These are phyloP conservation scores for Solanum paucissectum DNA, from an alignment of 257 asterid species.

Conservation along the genomic window DNA sequence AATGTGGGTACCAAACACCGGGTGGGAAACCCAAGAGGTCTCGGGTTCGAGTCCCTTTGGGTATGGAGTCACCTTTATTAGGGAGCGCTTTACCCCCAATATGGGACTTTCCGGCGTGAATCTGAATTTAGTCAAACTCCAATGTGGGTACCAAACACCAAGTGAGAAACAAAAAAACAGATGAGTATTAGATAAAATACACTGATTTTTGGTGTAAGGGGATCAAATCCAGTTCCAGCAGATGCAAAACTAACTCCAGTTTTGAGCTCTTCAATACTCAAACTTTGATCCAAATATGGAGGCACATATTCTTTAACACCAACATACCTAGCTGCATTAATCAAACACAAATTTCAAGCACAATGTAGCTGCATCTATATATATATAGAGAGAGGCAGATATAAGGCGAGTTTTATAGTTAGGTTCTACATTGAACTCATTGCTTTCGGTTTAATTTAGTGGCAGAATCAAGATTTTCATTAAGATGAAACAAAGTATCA, in stretches of 20 bases:
- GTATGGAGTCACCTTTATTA: too few species aligned
- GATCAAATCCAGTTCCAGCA: conserved; percentile 83
- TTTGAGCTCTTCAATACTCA: conserved; percentile 35
- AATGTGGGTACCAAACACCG: too few species aligned
- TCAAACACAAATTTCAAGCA: not conserved
- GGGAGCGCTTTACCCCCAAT: too few species aligned
- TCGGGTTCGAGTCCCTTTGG: too few species aligned
- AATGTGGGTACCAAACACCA: too few species aligned
- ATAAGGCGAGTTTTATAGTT: too few species aligned
- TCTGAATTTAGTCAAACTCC: too few species aligned
- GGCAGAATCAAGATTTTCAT: not conserved
- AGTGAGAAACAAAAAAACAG: too few species aligned
- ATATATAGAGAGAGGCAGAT: not conserved
- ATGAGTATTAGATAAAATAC: conserved; percentile 18
- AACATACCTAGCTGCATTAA: conserved; percentile 42
- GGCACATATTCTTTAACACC: conserved; percentile 61
- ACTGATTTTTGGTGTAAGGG: conserved; percentile 48
- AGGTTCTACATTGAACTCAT: not conserved
- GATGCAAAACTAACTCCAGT: conserved; percentile 88
- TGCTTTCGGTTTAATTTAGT: not conserved
- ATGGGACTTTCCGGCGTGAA: too few species aligned
- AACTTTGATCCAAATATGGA: conserved; percentile 52
- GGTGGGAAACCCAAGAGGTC: too few species aligned
- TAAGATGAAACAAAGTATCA: too few species aligned
- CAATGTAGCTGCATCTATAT: too few species aligned